phyloP scores from a whole-genome alignment of 169 alveolate genomes.

The Neospora caninum region DNA sequence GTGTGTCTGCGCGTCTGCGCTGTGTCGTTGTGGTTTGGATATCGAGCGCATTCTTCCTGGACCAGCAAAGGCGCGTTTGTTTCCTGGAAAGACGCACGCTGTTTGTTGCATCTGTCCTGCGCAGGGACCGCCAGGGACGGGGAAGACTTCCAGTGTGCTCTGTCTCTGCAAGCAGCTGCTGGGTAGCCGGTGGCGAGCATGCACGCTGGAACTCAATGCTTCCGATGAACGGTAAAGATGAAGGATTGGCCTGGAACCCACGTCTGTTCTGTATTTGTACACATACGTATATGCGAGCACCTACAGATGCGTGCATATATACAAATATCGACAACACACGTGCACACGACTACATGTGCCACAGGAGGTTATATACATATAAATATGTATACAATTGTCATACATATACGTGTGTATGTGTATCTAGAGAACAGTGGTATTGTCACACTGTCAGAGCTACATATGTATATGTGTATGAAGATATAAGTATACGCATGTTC shows the following conservation, averaged over 20 bases:
- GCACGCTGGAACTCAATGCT: constrained; percentile 98
- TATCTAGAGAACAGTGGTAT: background rate
- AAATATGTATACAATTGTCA: background rate
- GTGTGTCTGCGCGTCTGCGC: too few relatives aligned
- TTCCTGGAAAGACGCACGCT: background rate
- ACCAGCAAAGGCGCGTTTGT: too few relatives aligned
- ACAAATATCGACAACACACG: background rate
- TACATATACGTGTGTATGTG: background rate
- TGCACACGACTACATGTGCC: background rate
- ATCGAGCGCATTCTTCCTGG: too few relatives aligned
- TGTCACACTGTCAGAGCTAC: background rate
- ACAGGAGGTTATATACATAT: background rate
- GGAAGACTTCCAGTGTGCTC: constrained; percentile 98
- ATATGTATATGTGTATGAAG: too few relatives aligned
- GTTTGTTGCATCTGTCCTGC: background rate
- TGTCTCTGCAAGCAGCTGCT: constrained; percentile 97
- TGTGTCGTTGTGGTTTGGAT: too few relatives aligned
- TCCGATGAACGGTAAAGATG: constrained; percentile 94
- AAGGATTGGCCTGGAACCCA: background rate
- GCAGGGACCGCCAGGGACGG: constrained; percentile 99
- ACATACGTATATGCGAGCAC: too few relatives aligned
- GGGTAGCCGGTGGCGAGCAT: constrained; percentile 86
- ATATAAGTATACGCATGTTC: background rate
- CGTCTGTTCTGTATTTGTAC: too few relatives aligned
- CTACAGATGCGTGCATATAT: too few relatives aligned